phyloP scores from a whole-genome alignment of 169 alveolate species.

The Plasmodium chabaudi region DNA sequence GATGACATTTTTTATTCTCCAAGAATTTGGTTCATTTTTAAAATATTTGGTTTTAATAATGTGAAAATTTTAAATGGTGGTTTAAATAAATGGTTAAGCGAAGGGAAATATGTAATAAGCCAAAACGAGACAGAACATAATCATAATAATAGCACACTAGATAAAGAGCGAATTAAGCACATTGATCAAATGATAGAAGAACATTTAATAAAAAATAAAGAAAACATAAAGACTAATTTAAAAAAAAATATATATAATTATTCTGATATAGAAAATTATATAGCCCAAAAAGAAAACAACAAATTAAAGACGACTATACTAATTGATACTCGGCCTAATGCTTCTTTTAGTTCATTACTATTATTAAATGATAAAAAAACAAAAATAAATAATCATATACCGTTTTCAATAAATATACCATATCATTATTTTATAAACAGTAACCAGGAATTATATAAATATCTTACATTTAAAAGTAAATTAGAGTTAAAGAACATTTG shows the following conservation, averaged over 20 bases:
- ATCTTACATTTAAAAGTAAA: slow-evolving; percentile 52
- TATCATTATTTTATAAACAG: slow-evolving; percentile 38
- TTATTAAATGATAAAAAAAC: slow-evolving; percentile 17
- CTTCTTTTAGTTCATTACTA: slow-evolving; percentile 26
- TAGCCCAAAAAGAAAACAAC: slow-evolving; percentile 9
- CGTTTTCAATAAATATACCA: slow-evolving; percentile 51
- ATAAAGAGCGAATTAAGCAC: background rate
- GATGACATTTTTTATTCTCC: slow-evolving; percentile 69
- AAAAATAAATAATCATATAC: slow-evolving; percentile 35
- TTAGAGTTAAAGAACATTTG: slow-evolving; percentile 22
- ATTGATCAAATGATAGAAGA: slow-evolving; percentile 26
- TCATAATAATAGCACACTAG: background rate
- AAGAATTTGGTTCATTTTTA: slow-evolving; percentile 65
- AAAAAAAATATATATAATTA: slow-evolving; percentile 45
- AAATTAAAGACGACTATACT: slow-evolving; percentile 11
- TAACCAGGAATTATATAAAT: slow-evolving; percentile 36
- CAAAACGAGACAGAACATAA: background rate
- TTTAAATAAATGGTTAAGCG: slow-evolving; percentile 65
- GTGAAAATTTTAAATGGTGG: slow-evolving; percentile 65
- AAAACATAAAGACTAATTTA: slow-evolving; percentile 11
- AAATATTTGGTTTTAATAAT: slow-evolving; percentile 45
- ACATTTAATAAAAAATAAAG: slow-evolving; percentile 29
- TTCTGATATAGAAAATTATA: slow-evolving; percentile 34
- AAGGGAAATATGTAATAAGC: slow-evolving; percentile 18
- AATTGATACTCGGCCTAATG: slow-evolving; percentile 46